A percentile compares a stretch with the other conserved stretches of the same genome.
These are phyloP conservation scores for Starmerella geochares DNA, from an alignment of 805 yeast species.

Conservation along the genomic window DNA sequence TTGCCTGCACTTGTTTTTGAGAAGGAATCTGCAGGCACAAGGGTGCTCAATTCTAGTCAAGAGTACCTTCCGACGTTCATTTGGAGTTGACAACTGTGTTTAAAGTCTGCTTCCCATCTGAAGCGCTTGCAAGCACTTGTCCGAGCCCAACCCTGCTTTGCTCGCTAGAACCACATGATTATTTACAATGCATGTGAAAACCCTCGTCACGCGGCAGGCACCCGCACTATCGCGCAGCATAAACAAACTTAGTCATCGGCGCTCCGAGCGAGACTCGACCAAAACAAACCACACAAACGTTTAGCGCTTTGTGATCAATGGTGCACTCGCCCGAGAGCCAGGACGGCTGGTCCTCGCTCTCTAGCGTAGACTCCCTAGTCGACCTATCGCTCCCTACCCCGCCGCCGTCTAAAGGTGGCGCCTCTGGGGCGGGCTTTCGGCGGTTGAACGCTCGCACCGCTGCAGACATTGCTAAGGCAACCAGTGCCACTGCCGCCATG, in stretches of 20 bases:
- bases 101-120: no score
- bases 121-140: no score
- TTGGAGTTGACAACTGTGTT: no score
- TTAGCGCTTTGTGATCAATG: not conserved
- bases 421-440: not conserved
- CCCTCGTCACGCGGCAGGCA: not conserved
- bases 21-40: no score
- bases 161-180: not conserved
- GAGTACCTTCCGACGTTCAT: no score
- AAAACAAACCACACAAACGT: not conserved
- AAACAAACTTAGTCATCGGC: slow-evolving; percentile 4
- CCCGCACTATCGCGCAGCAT: slow-evolving; percentile 3
- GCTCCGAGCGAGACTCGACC: not conserved
- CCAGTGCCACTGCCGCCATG: not conserved
- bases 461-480: not conserved
- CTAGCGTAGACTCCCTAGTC: not conserved
- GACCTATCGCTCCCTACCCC: not conserved
- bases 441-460: slow-evolving; percentile 7
- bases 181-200: no score
- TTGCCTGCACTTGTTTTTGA: no score
- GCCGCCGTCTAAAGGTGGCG: slow-evolving; percentile 1
- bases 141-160: no score
- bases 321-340: not conserved
- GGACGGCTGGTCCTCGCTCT: slow-evolving; percentile 5
- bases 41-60: no score